Evolutionary conservation across 1,139 yeast species (phyloP), one percentile per base, ranked within the genome.

Genomic region (Debaryomycetaceae sp.): DNA sequence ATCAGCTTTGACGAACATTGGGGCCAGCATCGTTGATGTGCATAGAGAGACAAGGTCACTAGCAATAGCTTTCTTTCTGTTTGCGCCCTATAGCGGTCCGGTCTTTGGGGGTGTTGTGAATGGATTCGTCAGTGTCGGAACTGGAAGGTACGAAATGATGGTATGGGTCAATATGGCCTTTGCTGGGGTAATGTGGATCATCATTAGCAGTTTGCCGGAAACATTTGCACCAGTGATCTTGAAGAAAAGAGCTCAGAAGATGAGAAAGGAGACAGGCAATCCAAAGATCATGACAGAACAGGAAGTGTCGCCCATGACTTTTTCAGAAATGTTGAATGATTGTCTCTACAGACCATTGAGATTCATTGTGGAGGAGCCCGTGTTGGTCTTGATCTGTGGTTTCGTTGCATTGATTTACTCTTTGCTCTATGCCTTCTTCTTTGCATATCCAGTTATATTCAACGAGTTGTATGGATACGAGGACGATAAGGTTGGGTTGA

Each of bases 141-240:
- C 93, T 24, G 77, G 75, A 13, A 74, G 90, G 56, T 76, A 81
- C 56, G 90, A 84, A 41, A 64, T 87, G 39, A 79, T 89, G 60
- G 79, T 86, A 51, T 89, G 97, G 96, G 91, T 88, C 47, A 89
- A 89, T 58, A 81, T 89, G 87, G 96, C 93, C 2, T 87, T 89
- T 65, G 88, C 93, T 1, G 97, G 96, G 49, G 79, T 80, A 1
- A 82, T 85, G 80, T 84, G 93, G 86, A 71, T 88, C 24, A 50
- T 77, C 24, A 74, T 84, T 27, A 63, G 81, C 13, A 53, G 74
- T 20, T 76, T 89, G 36, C 97, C 96, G 7, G 97, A 90, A 69
- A 90, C 97, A 24, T 89, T 86, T 64, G 91, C 96, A 2, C 97
- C 97, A 5, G 89, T 84, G 6, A 87, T 89, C 46, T 73, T 89